Evolutionary conservation across 1,284 basidiomycete genomes (phyloP).

Genomic region (Apiotrichum laibachii): DNA sequence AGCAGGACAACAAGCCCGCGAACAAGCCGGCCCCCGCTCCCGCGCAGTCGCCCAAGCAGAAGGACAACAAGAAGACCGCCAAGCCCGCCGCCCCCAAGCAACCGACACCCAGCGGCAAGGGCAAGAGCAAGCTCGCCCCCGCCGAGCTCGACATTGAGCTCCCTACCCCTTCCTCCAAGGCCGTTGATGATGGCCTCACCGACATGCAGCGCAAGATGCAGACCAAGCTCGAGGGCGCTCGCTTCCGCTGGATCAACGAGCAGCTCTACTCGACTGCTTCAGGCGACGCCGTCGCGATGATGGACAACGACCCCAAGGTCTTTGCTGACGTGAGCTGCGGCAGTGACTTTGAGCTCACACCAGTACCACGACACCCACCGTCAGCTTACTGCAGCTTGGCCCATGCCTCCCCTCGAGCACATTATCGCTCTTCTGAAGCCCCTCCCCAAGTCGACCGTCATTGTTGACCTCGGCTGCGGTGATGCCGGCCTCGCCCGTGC

Average conservation of each 20-base stretch:
- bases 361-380: conserved; percentile 91
- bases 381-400: conserved; percentile 84
- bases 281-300: conserved; percentile 68
- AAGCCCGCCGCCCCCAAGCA: background rate
- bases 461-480: conserved; percentile 93
- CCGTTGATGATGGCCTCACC: conserved; percentile 57
- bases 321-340: conserved; percentile 68
- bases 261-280: conserved; percentile 79
- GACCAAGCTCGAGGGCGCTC: conserved; percentile 73
- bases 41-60: background rate
- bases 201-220: conserved; percentile 71
- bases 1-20: conserved; percentile 5
- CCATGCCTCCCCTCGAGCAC: conserved; percentile 78
- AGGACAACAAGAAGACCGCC: background rate
- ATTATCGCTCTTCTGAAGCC: conserved; percentile 62
- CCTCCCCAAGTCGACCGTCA: conserved; percentile 65
- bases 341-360: conserved; percentile 2
- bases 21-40: background rate
- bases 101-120: background rate
- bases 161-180: conserved; percentile 24
- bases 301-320: conserved; percentile 71
- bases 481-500: conserved; percentile 82
- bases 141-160: conserved; percentile 34
- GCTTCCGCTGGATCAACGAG: conserved; percentile 88
- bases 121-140: conserved; percentile 17